Base-by-base conservation (phyloP, 2,329 filamentous ascomycete species). In the Pyrenochaeta sp. region DNA sequence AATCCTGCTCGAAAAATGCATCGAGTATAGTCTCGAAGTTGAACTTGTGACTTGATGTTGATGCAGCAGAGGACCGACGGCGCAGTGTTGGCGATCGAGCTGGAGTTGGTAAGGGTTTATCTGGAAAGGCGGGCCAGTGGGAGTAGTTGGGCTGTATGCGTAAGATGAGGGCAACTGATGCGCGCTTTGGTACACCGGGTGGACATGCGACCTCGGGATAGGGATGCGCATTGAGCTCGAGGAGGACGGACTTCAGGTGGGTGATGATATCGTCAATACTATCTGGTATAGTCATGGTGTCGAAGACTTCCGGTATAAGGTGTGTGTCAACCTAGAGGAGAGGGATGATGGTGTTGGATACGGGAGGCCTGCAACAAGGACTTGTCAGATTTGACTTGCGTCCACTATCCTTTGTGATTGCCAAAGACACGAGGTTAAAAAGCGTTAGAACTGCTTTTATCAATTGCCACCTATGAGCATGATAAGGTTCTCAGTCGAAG, bases 101-200 rank as follows among this genome's bases (percentile, higher is more conserved):
- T 53, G 52, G 50, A 51, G 48, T 54, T 32, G 61, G 50, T 9
- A 67, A 47, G 15, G 68, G 52, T 50, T 67, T 64, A 42, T 69
- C 52, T 56, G 67, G 53, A 51, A 51, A 66, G 22, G 77, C 67
- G 7, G 85, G 84, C 79, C 82, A 85, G 66, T 88, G 81, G 25
- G 82, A 68, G 69, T 84, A 85, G 15, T 82, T 80, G 15, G 87
- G 87, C 51, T 86, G 83, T 27, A 90, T 80, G 60, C 88, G 86
- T 47, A 91, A 78, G 47, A 90, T 84, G 47, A 90, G 75, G 24
- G 88, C 87, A 40, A 90, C 88, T 2, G 87, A 88, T n/a, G 88
- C 88, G 59, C 88, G 82, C 70, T 86, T 86, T 58, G 82, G 83
- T 65, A 83, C 81, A 34, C 74, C 72, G 22, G 82, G 80, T 25